phyloP scores from a whole-genome alignment of 1,284 basidiomycete species.

The Hypsizygus ulmarius region DNA sequence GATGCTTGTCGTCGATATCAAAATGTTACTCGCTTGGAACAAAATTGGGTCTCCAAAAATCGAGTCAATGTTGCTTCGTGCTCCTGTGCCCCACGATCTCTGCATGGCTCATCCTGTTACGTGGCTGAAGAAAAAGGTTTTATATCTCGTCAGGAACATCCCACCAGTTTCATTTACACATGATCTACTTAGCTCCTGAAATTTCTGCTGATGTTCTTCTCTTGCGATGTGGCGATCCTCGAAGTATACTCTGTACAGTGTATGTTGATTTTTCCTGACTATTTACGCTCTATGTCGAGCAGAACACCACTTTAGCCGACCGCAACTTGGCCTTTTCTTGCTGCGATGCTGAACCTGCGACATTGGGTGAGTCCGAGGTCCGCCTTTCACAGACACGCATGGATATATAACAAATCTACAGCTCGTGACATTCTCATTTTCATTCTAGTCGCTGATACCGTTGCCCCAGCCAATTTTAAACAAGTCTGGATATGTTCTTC shows the following conservation, averaged over 20 bases:
- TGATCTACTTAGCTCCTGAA: conserved; percentile 46
- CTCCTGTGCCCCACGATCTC: background rate
- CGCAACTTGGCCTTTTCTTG: conserved; percentile 57
- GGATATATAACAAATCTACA: conserved; percentile 12
- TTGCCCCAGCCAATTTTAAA: conserved; percentile 15
- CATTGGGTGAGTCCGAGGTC: conserved; percentile 42
- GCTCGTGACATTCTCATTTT: conserved; percentile 41
- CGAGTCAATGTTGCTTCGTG: background rate
- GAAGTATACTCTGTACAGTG: conserved; percentile 54
- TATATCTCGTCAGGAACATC: conserved; percentile 59
- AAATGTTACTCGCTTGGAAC: no score
- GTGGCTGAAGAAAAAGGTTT: conserved; percentile 45
- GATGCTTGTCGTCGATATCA: no score
- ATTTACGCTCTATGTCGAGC: background rate
- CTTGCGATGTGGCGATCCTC: conserved; percentile 57
- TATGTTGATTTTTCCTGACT: conserved; percentile 21
- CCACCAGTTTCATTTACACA: conserved; percentile 48
- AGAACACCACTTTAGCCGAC: conserved; percentile 21
- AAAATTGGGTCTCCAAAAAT: no score
- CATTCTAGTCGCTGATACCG: conserved; percentile 38
- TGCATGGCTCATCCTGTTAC: conserved; percentile 32
- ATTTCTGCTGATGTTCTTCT: conserved; percentile 45
- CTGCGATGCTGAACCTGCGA: conserved; percentile 55
- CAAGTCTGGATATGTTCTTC: conserved; percentile 55
- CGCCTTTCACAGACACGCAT: conserved; percentile 8